phyloP scores from a whole-genome alignment of 176 grass and related monocot species.

The Oryza meyeriana region DNA sequence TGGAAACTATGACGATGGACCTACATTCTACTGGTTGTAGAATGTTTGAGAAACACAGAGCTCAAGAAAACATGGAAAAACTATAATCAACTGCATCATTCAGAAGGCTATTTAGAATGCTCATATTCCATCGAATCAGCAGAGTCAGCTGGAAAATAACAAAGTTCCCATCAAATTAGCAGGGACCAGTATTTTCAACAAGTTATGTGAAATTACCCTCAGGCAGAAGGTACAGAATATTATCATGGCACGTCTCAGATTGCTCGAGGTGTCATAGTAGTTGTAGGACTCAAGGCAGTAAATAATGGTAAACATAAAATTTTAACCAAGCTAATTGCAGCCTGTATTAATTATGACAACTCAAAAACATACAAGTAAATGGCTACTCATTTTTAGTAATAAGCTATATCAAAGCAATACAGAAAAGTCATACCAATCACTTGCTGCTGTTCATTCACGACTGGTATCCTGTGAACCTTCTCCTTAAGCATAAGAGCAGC shows the following conservation, averaged over 20 bases:
- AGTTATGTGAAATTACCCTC: neutral
- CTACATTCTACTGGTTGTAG: neutral
- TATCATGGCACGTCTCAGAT: too few species aligned
- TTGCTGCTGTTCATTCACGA: conserved; percentile 57
- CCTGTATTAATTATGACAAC: neutral
- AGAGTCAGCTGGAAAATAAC: neutral
- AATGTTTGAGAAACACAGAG: neutral
- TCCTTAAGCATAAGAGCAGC: conserved; percentile 78
- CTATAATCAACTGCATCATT: too few species aligned
- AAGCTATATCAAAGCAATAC: neutral
- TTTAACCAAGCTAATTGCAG: neutral
- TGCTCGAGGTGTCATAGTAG: neutral
- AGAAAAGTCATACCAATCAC: conserved; percentile 50
- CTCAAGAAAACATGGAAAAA: neutral
- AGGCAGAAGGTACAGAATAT: neutral
- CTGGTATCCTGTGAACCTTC: conserved; percentile 79
- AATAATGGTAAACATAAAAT: neutral
- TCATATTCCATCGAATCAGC: neutral
- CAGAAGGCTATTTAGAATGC: too few species aligned
- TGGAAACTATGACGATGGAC: neutral
- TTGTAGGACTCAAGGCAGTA: neutral
- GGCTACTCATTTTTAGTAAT: neutral
- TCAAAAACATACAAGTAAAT: neutral
- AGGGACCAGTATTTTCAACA: neutral
- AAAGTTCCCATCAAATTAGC: neutral